These are phyloP conservation scores for Fraxinus floribunda DNA, from an alignment of 305 asterid species.

Conservation along the genomic window DNA sequence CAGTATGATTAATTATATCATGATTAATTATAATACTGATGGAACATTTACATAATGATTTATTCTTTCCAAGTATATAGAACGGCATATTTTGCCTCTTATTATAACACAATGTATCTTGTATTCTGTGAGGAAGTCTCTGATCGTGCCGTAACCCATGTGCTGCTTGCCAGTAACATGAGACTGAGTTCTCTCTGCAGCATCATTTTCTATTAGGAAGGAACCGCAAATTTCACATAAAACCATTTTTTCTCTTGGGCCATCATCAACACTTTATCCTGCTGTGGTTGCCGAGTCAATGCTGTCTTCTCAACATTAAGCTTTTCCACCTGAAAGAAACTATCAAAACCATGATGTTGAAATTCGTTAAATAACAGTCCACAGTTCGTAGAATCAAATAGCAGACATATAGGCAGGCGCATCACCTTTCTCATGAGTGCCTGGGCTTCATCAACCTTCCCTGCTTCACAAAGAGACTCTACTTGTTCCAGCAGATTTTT, in stretches of 20 bases:
- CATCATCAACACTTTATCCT: slow-evolving; percentile 64
- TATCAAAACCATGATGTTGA: not conserved
- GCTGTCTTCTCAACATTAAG: slow-evolving; percentile 75
- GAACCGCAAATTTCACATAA: slow-evolving; percentile 97
- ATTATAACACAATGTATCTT: slow-evolving; percentile 42
- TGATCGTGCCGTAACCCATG: slow-evolving; percentile 89
- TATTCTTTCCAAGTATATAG: not conserved
- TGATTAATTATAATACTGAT: not conserved
- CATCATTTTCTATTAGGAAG: slow-evolving; percentile 95
- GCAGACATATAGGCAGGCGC: not conserved
- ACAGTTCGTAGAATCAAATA: not conserved
- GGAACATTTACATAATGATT: not conserved
- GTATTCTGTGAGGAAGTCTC: slow-evolving; percentile 75
- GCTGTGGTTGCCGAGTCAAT: slow-evolving; percentile 79
- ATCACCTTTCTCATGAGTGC: slow-evolving; percentile 96
- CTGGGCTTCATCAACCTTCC: slow-evolving; percentile 98
- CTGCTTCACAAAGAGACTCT: slow-evolving; percentile 97
- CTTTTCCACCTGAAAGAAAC: slow-evolving; percentile 67
- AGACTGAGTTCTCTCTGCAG: slow-evolving; percentile 95
- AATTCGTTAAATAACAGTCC: not conserved
- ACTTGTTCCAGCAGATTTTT: slow-evolving; percentile 94
- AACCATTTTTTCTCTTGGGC: slow-evolving; percentile 98
- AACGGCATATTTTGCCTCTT: not conserved
- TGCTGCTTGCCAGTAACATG: slow-evolving; percentile 99
- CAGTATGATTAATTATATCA: too few species aligned